These are phyloP conservation scores for Peronospora tabacina DNA, from an alignment of 352 stramenopile species.

Conservation along the genomic window DNA sequence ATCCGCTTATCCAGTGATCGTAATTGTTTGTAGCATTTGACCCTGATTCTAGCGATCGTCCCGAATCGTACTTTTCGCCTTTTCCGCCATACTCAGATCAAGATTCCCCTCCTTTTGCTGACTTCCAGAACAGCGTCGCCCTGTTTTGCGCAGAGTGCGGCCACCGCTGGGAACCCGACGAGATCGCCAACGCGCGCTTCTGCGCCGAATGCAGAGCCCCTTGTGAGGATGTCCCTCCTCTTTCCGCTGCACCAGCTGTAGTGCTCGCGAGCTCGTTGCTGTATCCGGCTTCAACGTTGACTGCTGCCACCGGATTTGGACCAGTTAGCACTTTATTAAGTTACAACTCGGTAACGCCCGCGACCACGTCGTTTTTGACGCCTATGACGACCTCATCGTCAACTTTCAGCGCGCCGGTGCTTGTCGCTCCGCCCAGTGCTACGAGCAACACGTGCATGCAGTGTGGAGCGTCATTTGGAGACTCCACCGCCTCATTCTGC, in stretches of 20 bases:
- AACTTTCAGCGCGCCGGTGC: slow-evolving; percentile 11
- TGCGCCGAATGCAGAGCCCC: slow-evolving; percentile 74
- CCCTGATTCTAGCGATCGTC: no score
- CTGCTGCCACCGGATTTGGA: slow-evolving; percentile 5
- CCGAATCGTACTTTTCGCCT: background rate
- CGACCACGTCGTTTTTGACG: slow-evolving; percentile 6
- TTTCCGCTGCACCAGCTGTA: slow-evolving; percentile 4
- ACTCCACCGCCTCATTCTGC: slow-evolving; percentile 57
- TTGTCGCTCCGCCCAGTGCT: background rate
- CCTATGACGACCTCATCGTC: slow-evolving; percentile 14
- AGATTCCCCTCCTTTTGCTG: slow-evolving; percentile 22
- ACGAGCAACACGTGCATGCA: slow-evolving; percentile 31
- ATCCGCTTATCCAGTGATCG: no score
- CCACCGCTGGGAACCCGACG: slow-evolving; percentile 68
- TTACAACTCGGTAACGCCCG: slow-evolving; percentile 14
- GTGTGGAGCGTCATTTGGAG: slow-evolving; percentile 44
- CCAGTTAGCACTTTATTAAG: slow-evolving; percentile 10
- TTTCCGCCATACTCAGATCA: slow-evolving; percentile 12
- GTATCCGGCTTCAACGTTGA: slow-evolving; percentile 6
- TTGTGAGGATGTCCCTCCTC: slow-evolving; percentile 44
- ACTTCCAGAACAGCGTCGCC: slow-evolving; percentile 11
- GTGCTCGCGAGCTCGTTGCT: slow-evolving; percentile 2
- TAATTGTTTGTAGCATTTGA: no score
- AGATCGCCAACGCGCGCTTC: slow-evolving; percentile 74
- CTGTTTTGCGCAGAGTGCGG: slow-evolving; percentile 82